Base-by-base conservation (phyloP, 2,329 filamentous ascomycete species). In the Cryphonectria naterciae region DNA sequence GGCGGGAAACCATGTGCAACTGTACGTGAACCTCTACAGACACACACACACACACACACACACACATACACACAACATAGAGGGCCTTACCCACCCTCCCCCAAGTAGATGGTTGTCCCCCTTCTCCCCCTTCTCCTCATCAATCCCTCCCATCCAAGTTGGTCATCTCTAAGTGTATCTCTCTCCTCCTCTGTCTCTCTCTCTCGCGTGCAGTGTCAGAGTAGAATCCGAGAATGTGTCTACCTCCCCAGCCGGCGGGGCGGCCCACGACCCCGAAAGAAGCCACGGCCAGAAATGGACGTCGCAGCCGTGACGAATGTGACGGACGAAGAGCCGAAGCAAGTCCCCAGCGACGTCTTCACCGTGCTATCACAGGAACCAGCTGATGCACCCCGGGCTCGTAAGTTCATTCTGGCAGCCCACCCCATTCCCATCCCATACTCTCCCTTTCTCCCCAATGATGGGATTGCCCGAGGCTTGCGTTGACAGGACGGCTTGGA, bases 211-310 rank as follows among this genome's bases (percentile, higher is more conserved):
- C 70, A 84, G 81, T 84, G 83, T 71, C 74, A 79, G 49, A 79
- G 75, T 66, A 81, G 81, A 73, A 78, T 77, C 54, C 81, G 82
- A 67, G 81, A 83, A 41, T 84, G 83, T 74, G 76, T 81, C 63
- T 84, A 84, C 75, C 80, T 79, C 52, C 82, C 83, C 1, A 84
- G 82, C 72, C 77, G 82, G 39, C 80, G 83, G 68, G 83, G 83
- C 52, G 83, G 83, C 1, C 81, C 83, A 65, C 81, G 83, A 32
- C 78, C 83, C 58, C 81, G 82, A 65, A 83, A 82, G 75, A 83
- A 83, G 76, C 72, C 76, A 37, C 73, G 77, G 63, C 49, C 49
- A 4, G 52, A 63, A 35, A 74, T 75, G 67, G 77, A 77, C 60
- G 65, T 35, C 4, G 6, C 54, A 39, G 54, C 39, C 17, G 43